A percentile compares a stretch with the other conserved stretches of the same genome.
Evolutionary conservation across 2,329 filamentous ascomycete genomes (phyloP).

Genomic region (Phaeophleospora eucalypticola): DNA sequence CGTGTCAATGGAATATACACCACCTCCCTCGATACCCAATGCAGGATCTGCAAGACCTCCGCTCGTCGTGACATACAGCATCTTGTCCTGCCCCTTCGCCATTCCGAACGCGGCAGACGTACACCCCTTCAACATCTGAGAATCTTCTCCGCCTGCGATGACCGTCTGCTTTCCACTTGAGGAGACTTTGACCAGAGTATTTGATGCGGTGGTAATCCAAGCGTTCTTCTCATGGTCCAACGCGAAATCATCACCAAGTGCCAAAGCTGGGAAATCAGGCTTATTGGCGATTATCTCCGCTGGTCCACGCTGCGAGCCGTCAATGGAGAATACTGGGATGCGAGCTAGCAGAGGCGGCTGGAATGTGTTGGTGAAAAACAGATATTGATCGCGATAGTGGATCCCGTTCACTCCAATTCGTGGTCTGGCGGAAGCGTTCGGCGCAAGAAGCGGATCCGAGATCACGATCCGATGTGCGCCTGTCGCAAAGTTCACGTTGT

Average conservation of each 20-base stretch:
- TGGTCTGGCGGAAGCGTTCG: constrained; percentile 9
- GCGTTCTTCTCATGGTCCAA: constrained; percentile 13
- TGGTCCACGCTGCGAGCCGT: constrained; percentile 5
- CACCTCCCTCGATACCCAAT: constrained; percentile 2
- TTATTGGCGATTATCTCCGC: constrained; percentile 8
- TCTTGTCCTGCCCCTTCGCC: constrained; percentile 4
- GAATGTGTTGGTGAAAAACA: constrained; percentile 17
- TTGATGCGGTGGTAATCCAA: constrained; percentile 15
- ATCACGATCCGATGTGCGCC: constrained; percentile 6
- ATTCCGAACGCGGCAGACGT: constrained; percentile 17
- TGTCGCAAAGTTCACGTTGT: constrained; percentile 8
- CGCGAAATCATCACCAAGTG: constrained; percentile 15
- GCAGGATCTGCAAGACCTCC: constrained; percentile 13
- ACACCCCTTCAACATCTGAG: constrained; percentile 8
- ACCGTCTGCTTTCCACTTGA: constrained; percentile 6
- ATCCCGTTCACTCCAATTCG: constrained; percentile 19
- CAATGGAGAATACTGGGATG: constrained; percentile 2
- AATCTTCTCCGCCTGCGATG: constrained; percentile 10
- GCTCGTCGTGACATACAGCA: constrained; percentile 16
- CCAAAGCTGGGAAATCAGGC: constrained; percentile 4
- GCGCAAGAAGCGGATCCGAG: constrained; percentile 17
- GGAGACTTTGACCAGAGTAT: constrained; percentile 15
- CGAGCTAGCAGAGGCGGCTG: constrained; percentile 10
- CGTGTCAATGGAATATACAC: constrained; percentile 1
- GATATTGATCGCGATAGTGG: constrained; percentile 6